Base-by-base conservation (phyloP, 108 stramenopile species). In the Nitzschia sp. region DNA sequence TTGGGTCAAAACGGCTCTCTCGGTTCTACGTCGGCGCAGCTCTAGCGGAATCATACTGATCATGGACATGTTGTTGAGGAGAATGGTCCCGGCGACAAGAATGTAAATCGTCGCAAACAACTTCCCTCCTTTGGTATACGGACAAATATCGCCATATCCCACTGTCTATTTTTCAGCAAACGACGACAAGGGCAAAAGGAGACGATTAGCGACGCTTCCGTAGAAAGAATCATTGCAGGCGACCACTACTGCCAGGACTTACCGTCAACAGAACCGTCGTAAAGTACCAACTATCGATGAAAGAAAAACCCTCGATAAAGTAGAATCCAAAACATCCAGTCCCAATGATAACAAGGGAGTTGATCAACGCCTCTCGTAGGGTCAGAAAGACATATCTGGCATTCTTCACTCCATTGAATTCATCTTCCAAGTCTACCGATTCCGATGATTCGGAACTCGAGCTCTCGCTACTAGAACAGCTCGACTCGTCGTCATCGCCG, bases 31-130 rank as follows among this genome's bases (percentile, higher is more conserved):
- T 70, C 89, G 92, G 38, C 94, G 71, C 23, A 95, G 66, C 46
- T 95, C 94, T 49, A 95, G 66, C 8, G 94, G 94, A 75, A 95
- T 95, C 91, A 92, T 91, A 66, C 90, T 91, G 42, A 95, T 95
- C 57, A 84, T 63, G 23, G 94, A 88, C 94, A 95, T 95, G 67
- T 95, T 92, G 76, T 91, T 84, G 36, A 95, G 71, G 8, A 92
- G 75, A 36, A 92, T 81, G 4, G 91, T 91, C 28, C 91, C 91
- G 19, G 89, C 94, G 27, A 91, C 84, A 33, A 95, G 76, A 33
- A 84, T 70, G 38, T 89, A 89, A 33, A 86, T 71, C 3, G 85
- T 84, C 9, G 85, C 84, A 82, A 89, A 89, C 38, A 86, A 67
- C 56, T 87, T 84, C 29, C 86, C 84, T 51, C 75, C 83, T 38